A percentile compares a stretch with the other conserved stretches of the same genome.
phyloP scores from a whole-genome alignment of 129 eudicot species.

The Chrysanthemum seticuspe region DNA sequence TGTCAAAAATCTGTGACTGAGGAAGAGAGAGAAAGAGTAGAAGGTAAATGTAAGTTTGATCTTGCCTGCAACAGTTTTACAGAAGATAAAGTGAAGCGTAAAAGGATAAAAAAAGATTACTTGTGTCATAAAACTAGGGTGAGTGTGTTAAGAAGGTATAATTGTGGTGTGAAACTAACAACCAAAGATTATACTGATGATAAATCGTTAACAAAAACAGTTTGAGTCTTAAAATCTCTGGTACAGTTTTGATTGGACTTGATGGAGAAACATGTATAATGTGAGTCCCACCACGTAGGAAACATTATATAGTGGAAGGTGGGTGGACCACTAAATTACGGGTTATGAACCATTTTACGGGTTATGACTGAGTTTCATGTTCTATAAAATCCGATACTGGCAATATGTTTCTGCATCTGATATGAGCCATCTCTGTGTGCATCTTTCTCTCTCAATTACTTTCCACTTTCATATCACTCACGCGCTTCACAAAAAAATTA shows the following conservation, averaged over 20 bases:
- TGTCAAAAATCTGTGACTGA: constrained; percentile 30
- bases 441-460: not conserved
- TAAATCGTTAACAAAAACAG: constrained; percentile 13
- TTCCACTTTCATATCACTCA: constrained; percentile 14
- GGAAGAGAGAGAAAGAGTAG: constrained; percentile 34
- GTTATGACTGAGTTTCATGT: not conserved
- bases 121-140: constrained; percentile 45
- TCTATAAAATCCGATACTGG: constrained; percentile 15
- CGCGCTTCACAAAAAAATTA: constrained; percentile 13
- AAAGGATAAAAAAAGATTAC: constrained; percentile 20
- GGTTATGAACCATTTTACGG: no score
- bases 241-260: not conserved
- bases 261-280: not conserved
- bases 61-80: constrained; percentile 17
- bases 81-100: constrained; percentile 37
- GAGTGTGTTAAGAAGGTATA: constrained; percentile 45
- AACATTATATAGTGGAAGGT: no score
- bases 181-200: constrained; percentile 29
- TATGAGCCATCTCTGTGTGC: constrained; percentile 8
- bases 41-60: constrained; percentile 26
- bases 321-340: not conserved
- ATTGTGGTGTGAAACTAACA: constrained; percentile 49
- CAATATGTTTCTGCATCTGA: not conserved
- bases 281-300: constrained; percentile 1
- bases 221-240: not conserved